Conservation (phyloP, 2,329 filamentous ascomycete species). For the Metarhizium sp. region DNA sequence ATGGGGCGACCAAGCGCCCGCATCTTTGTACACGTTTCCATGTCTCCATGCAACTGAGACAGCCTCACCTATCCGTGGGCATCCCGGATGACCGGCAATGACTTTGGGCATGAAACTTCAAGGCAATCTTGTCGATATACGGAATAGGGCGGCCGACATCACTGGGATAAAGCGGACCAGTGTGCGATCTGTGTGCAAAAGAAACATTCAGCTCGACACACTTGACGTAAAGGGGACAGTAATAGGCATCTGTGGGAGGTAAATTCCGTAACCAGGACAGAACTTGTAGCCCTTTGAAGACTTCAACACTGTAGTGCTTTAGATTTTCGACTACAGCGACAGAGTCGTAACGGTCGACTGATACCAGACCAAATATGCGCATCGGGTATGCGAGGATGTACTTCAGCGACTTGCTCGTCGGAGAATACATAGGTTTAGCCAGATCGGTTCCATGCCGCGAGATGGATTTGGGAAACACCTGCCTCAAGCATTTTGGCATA, state of each 20-base stretch:
- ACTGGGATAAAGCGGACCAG: slow-evolving; percentile 7
- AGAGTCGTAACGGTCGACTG: slow-evolving; percentile 6
- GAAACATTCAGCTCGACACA: slow-evolving; percentile 8
- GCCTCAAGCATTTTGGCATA: slow-evolving; percentile 7
- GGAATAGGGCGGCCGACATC: slow-evolving; percentile 9
- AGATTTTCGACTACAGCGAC: slow-evolving; percentile 7
- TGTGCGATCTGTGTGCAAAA: slow-evolving; percentile 9
- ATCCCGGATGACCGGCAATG: slow-evolving; percentile 8
- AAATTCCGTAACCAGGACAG: slow-evolving; percentile 9
- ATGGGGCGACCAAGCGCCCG: slow-evolving; percentile 7
- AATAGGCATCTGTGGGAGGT: slow-evolving; percentile 6
- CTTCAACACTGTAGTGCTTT: slow-evolving; percentile 8
- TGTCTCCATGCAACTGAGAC: slow-evolving; percentile 9
- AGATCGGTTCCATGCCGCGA: slow-evolving; percentile 7
- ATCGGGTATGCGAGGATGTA: slow-evolving; percentile 8
- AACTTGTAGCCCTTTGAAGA: slow-evolving; percentile 8
- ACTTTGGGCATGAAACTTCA: slow-evolving; percentile 9
- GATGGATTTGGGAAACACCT: slow-evolving; percentile 7
- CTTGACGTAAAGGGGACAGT: slow-evolving; percentile 9
- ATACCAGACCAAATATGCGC: slow-evolving; percentile 7
- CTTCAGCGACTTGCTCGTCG: slow-evolving; percentile 6
- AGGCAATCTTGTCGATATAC: slow-evolving; percentile 7
- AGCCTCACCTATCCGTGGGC: slow-evolving; percentile 7
- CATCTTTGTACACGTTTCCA: slow-evolving; percentile 8
- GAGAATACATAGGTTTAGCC: slow-evolving; percentile 4